These are phyloP conservation scores for Chimonanthus praecox DNA, from an alignment of 164 flowering plant species.

Conservation along the genomic window DNA sequence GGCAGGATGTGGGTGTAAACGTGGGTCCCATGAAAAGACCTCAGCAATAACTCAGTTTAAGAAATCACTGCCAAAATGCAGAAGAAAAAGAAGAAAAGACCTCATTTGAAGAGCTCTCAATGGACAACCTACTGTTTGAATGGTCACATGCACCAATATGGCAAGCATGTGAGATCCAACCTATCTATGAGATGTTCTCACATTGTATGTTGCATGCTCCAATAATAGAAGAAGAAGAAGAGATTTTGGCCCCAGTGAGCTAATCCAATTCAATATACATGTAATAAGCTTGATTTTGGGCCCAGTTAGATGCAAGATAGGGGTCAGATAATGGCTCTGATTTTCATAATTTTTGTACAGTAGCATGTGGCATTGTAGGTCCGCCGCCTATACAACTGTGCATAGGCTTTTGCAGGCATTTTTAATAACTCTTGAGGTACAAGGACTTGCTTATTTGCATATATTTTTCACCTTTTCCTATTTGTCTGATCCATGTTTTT, in stretches of 20 bases:
- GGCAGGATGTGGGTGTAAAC: too few species aligned
- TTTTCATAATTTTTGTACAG: background rate
- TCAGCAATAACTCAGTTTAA: too few species aligned
- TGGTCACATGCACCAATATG: background rate
- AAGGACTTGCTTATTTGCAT: background rate
- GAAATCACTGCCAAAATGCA: too few species aligned
- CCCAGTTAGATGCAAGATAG: background rate
- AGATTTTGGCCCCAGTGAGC: too few species aligned
- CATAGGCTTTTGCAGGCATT: background rate
- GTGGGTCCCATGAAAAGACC: too few species aligned
- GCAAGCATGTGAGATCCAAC: background rate
- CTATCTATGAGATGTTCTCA: background rate
- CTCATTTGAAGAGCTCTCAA: too few species aligned
- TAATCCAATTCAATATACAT: background rate
- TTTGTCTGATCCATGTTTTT: conserved; percentile 3
- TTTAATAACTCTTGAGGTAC: conserved; percentile 12
- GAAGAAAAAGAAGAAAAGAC: too few species aligned
- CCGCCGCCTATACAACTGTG: background rate
- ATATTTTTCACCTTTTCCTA: background rate
- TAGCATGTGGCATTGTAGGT: background rate
- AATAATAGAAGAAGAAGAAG: too few species aligned
- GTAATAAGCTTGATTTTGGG: background rate
- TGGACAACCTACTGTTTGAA: too few species aligned
- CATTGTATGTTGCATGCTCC: background rate
- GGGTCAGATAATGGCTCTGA: background rate